Evolutionary conservation across 768 basidiomycete genomes (phyloP).

Genomic region (Calocera viscosa): DNA sequence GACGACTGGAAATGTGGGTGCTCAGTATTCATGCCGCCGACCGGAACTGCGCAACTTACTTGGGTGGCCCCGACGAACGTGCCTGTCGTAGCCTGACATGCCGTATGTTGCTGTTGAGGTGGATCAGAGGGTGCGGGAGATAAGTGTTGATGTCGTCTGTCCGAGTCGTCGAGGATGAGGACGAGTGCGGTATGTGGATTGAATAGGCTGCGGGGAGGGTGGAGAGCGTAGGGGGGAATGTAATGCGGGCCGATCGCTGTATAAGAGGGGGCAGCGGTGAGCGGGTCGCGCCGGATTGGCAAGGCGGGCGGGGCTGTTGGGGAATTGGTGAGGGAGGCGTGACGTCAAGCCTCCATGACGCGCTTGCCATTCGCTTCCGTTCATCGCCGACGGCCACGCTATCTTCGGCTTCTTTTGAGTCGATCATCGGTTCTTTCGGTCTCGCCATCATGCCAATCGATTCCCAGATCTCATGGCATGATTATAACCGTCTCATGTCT

Average conservation of each 20-base stretch:
- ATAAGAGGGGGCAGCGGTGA: background rate
- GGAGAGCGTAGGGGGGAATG: background rate
- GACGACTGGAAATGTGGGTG: conserved; percentile 29
- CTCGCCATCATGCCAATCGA: too few relatives aligned
- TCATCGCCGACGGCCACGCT: background rate
- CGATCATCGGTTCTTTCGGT: too few relatives aligned
- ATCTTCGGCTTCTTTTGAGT: too few relatives aligned
- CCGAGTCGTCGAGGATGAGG: background rate
- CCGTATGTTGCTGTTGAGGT: background rate
- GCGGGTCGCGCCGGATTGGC: background rate
- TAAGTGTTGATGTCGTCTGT: background rate
- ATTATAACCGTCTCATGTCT: too few relatives aligned
- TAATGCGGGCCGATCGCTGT: background rate
- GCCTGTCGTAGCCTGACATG: conserved; percentile 25
- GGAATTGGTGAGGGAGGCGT: background rate
- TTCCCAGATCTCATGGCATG: too few relatives aligned
- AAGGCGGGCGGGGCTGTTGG: background rate
- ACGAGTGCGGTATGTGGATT: background rate
- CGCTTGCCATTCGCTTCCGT: background rate
- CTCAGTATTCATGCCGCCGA: background rate
- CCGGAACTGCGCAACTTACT: conserved; percentile 26
- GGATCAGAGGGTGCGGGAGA: background rate
- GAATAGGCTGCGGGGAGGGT: background rate
- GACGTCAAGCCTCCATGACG: conserved; percentile 8
- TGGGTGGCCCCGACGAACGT: conserved; percentile 43